Base-by-base conservation (phyloP, 495 filamentous ascomycete species). In the Aspergillus haitiensis region DNA sequence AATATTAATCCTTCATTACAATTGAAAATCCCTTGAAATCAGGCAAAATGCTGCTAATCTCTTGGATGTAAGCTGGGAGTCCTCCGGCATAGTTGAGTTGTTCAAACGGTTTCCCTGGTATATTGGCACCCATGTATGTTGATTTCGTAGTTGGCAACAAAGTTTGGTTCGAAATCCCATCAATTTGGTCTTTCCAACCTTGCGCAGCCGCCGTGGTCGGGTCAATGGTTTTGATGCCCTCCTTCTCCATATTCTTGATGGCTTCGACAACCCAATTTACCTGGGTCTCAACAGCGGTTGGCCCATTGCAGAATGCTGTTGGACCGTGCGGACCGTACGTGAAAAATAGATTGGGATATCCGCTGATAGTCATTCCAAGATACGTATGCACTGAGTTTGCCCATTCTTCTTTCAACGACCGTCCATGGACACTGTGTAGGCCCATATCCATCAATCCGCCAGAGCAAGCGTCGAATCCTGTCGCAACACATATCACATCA, bases 281-380 rank as follows among this genome's bases (percentile, higher is more conserved):
- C 60, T 82, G 80, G 15, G 75, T 58, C 58, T 84, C 80, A 32
- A 78, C 72, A 47, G 72, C 75, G 3, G 68, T 71, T 0, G 81
- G 80, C 0, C 78, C 81, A 61, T 83, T 83, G 65, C 62, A 64
- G 59, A 83, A 75, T 15, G 73, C 73, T 13, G 77, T 80, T 36
- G 75, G 82, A n/a, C 65, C 79, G 58, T 81, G 80, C 13, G 76
- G 74, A 45, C 79, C 79, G 59, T 82, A 82, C 10, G 76, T 67
- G 61, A 78, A 76, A 72, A 84, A 83, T 67, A 82, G 73, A 66
- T 85, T 85, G 5, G 82, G 82, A 54, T 75, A 83, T 40, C 75
- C 76, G 55, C 64, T 63, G 37, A 75, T 72, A 4, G 72, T 72
- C 58, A 82, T 69, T 8, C 82, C 82, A 0, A 85, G 72, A 56